Evolutionary conservation across 768 basidiomycete genomes (phyloP).

Genomic region (Xerocomellus chrysenteron): DNA sequence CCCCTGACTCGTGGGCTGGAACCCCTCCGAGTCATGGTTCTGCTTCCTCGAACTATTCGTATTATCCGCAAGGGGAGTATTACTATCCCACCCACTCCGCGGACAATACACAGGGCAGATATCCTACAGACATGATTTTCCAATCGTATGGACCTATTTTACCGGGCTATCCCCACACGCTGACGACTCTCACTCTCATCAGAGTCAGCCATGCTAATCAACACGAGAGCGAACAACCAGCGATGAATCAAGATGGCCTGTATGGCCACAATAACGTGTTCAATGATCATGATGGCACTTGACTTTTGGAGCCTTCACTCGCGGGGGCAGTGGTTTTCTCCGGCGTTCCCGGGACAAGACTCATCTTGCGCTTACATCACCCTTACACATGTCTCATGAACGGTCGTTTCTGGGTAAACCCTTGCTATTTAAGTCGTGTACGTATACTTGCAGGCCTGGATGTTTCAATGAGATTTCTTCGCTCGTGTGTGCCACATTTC

Average conservation of each 20-base stretch:
- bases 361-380: constrained; percentile 9
- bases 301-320: background rate
- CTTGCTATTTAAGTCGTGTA: background rate
- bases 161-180: background rate
- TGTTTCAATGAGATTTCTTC: constrained; percentile 11
- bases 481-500: constrained; percentile 26
- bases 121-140: constrained; percentile 5
- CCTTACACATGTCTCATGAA: background rate
- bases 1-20: constrained; percentile 6
- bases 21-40: constrained; percentile 1
- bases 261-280: constrained; percentile 12
- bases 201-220: constrained; percentile 3
- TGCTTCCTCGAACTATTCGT: background rate
- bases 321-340: background rate
- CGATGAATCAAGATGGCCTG: constrained; percentile 1
- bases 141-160: constrained; percentile 7
- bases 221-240: constrained; percentile 12
- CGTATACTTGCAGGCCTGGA: background rate
- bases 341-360: background rate
- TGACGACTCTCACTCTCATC: constrained; percentile 2
- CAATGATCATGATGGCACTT: constrained; percentile 8
- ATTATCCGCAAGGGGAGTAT: background rate
- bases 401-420: constrained; percentile 1
- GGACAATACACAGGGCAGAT: constrained; percentile 1
- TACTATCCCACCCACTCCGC: background rate